These are phyloP conservation scores for Paramecium bursaria DNA, from an alignment of 73 alveolate species.

Conservation along the genomic window DNA sequence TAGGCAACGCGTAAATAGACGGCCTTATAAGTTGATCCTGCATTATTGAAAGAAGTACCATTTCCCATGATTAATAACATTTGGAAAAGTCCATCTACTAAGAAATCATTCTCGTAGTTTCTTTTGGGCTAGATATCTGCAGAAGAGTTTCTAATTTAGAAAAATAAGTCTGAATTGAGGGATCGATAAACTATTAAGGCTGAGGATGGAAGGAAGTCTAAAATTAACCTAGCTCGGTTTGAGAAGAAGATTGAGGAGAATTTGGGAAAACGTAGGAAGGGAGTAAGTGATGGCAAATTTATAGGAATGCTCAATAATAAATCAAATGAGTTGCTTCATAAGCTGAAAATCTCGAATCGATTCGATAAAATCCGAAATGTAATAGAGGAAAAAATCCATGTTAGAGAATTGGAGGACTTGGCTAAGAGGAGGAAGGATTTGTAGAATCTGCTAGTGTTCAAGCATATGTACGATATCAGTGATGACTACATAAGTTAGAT, in stretches of 20 bases:
- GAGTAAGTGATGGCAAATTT: constrained; percentile 33
- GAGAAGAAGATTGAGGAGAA: not conserved
- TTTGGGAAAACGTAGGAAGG: constrained; percentile 30
- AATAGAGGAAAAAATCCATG: constrained; percentile 18
- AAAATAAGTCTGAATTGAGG: constrained; percentile 11
- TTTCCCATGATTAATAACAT: not conserved
- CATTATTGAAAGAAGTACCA: constrained; percentile 46
- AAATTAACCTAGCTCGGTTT: too few relatives aligned
- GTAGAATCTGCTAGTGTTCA: constrained; percentile 3
- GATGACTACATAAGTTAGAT: constrained; percentile 7
- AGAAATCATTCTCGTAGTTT: not conserved
- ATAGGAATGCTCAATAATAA: not conserved
- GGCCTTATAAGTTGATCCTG: not conserved
- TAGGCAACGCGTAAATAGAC: not conserved
- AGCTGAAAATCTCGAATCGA: not conserved
- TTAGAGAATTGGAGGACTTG: constrained; percentile 29
- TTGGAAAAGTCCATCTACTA: constrained; percentile 19
- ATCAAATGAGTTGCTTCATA: not conserved
- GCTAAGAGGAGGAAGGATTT: constrained; percentile 41
- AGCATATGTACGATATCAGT: constrained; percentile 56
- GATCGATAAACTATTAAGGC: constrained; percentile 8
- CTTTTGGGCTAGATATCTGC: constrained; percentile 43
- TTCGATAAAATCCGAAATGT: constrained; percentile 16
- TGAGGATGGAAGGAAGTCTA: not conserved
- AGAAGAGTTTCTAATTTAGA: not conserved